Conservation (phyloP, 2,329 filamentous ascomycete genomes). For the Alternaria brassicae region DNA sequence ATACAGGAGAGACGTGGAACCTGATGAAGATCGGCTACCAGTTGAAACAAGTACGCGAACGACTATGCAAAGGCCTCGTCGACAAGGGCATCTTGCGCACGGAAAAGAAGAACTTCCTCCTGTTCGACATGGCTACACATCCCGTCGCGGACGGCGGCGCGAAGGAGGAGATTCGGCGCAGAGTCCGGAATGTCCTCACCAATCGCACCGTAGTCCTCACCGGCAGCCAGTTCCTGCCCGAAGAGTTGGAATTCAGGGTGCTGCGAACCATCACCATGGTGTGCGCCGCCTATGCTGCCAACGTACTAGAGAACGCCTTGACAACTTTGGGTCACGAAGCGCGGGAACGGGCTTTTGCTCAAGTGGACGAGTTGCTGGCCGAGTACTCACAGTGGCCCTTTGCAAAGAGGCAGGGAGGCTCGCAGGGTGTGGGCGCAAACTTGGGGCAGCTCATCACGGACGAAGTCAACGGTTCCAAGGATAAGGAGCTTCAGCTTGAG, state of each 20-base stretch:
- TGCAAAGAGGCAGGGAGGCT: conserved; percentile 76
- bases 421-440: conserved; percentile 89
- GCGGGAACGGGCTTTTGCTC: conserved; percentile 90
- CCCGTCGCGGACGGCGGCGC: conserved; percentile 94
- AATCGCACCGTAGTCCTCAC: conserved; percentile 93
- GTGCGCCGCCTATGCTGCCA: conserved; percentile 96
- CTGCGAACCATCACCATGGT: conserved; percentile 93
- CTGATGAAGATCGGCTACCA: conserved; percentile 99
- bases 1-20: conserved; percentile 95
- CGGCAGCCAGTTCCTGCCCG: conserved; percentile 85
- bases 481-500: conserved; percentile 95
- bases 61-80: conserved; percentile 93
- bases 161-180: conserved; percentile 94
- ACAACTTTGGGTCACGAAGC: conserved; percentile 93
- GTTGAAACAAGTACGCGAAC: conserved; percentile 97
- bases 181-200: conserved; percentile 90
- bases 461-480: conserved; percentile 84
- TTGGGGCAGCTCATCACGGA: conserved; percentile 85
- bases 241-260: conserved; percentile 93
- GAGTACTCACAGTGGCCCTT: conserved; percentile 99
- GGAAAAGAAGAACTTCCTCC: conserved; percentile 98
- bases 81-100: conserved; percentile 98
- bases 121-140: conserved; percentile 99
- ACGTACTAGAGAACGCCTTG: conserved; percentile 97
- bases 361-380: conserved; percentile 93